Evolutionary conservation across 352 stramenopile species (phyloP), one percentile per base, ranked within the genome.

Genomic region (Pythium inflatum): DNA sequence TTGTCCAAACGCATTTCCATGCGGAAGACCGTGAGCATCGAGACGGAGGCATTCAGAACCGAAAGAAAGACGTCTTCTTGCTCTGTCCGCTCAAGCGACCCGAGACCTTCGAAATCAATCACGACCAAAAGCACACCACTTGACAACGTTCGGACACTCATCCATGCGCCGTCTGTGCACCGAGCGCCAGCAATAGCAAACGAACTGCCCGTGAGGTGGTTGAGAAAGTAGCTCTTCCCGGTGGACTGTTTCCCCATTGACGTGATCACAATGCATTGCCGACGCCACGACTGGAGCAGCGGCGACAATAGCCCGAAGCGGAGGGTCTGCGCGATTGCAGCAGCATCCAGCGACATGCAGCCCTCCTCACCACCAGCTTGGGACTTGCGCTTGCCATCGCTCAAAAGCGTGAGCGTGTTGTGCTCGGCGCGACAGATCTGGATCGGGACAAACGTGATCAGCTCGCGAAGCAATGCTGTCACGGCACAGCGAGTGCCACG

Each of bases 1-100:
- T 91, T 91, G 64, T 93, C 83, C 5, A 92, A 77, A 2, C 83
- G 81, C 86, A 91, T 91, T 53, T 92, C 82, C 64, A 88, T 89
- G 24, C 86, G 76, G 57, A 93, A 92, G 20, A 93, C 76, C 0
- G 86, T 93, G 20, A 92, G 82, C 71, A 83, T 84, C 22, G 83
- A 93, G 0, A 93, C 27, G 8, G 82, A 85, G 0, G 86, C 81
- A 33, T 93, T 93, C 9, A 93, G 56, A 1, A 93, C 78, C 24
- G 86, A 88, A 22, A 93, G 43, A 51, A 93, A 89, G 2, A 90
- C 81, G 24, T 93, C 83, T 68, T 93, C 83, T 62, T 93, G 83
- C 11, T 91, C 86, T 0, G 78, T 89, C 13, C 86, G 70, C 53
- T 93, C 82, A 66, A 93, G 90, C 2, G 84, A 92, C 0, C 84